phyloP scores from a whole-genome alignment of 768 basidiomycete genomes.

The Gyrodon lividus region DNA sequence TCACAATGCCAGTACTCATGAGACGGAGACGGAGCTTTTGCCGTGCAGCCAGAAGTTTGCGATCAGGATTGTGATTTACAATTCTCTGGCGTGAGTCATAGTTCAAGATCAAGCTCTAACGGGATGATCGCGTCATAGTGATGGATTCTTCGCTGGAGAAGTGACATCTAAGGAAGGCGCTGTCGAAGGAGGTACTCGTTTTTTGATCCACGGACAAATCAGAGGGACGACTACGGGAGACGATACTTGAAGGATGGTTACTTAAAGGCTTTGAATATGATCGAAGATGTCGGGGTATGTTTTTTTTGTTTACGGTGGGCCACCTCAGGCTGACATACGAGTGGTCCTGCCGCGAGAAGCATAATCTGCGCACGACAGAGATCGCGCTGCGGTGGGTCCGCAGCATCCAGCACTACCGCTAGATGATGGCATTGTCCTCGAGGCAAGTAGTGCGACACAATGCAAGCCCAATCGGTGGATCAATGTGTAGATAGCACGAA shows the following conservation, averaged over 20 bases:
- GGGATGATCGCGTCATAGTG: neutral
- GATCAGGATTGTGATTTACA: slow-evolving; percentile 33
- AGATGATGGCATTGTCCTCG: slow-evolving; percentile 37
- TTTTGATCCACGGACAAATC: slow-evolving; percentile 35
- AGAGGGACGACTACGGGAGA: slow-evolving; percentile 41
- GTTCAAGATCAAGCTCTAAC: neutral
- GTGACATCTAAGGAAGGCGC: slow-evolving; percentile 33
- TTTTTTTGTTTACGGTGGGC: neutral
- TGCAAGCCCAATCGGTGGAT: slow-evolving; percentile 32
- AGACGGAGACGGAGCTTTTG: slow-evolving; percentile 35
- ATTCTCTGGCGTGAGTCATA: slow-evolving; percentile 30
- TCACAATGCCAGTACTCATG: slow-evolving; percentile 34
- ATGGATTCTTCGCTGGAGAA: slow-evolving; percentile 40
- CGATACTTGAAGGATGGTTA: slow-evolving; percentile 40
- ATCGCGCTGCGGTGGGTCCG: slow-evolving; percentile 40
- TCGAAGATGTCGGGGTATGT: slow-evolving; percentile 40
- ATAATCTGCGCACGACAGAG: slow-evolving; percentile 34
- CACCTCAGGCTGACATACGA: neutral
- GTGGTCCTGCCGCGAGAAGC: slow-evolving; percentile 21
- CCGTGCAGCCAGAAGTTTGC: slow-evolving; percentile 36
- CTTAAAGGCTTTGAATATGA: slow-evolving; percentile 39
- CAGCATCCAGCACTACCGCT: slow-evolving; percentile 35
- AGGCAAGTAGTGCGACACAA: slow-evolving; percentile 33
- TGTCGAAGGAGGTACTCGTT: slow-evolving; percentile 37
- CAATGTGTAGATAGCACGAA: slow-evolving; percentile 38